Conservation (phyloP, 768 basidiomycete species). For the Grammothele lineata region DNA sequence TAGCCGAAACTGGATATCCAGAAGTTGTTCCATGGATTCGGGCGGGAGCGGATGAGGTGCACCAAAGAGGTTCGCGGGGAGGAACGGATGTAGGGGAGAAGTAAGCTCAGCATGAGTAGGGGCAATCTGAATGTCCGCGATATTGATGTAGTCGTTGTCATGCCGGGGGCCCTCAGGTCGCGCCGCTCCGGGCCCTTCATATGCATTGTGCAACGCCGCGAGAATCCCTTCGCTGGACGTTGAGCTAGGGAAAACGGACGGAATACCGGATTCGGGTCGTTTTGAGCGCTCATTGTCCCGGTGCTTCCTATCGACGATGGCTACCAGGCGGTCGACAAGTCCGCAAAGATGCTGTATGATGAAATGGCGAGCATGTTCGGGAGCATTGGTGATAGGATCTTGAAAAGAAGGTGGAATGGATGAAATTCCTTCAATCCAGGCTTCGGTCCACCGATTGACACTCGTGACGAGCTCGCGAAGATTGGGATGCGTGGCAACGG, state of each 20-base stretch:
- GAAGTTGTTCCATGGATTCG: slow-evolving; percentile 56
- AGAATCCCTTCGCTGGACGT: slow-evolving; percentile 10
- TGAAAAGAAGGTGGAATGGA: slow-evolving; percentile 16
- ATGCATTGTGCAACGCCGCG: slow-evolving; percentile 17
- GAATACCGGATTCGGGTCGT: not conserved
- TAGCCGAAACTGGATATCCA: slow-evolving; percentile 74
- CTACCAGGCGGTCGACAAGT: slow-evolving; percentile 12
- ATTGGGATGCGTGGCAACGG: slow-evolving; percentile 18
- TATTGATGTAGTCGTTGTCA: slow-evolving; percentile 60
- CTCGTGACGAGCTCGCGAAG: slow-evolving; percentile 18
- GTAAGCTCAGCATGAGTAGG: slow-evolving; percentile 67
- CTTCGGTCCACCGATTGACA: slow-evolving; percentile 19
- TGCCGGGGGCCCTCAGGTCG: slow-evolving; percentile 53
- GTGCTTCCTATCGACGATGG: slow-evolving; percentile 23
- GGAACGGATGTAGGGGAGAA: slow-evolving; percentile 44
- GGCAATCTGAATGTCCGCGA: slow-evolving; percentile 55
- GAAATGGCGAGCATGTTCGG: slow-evolving; percentile 4
- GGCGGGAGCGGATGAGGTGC: slow-evolving; percentile 59
- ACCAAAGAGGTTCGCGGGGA: slow-evolving; percentile 55
- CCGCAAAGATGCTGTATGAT: slow-evolving; percentile 10
- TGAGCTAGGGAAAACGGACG: not conserved
- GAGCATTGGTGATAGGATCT: slow-evolving; percentile 13
- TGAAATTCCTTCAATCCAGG: slow-evolving; percentile 21
- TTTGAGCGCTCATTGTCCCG: not conserved
- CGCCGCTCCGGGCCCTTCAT: slow-evolving; percentile 21